Evolutionary conservation across 169 alveolate species (phyloP).

Genomic region (Cryptosporidium bovis): DNA sequence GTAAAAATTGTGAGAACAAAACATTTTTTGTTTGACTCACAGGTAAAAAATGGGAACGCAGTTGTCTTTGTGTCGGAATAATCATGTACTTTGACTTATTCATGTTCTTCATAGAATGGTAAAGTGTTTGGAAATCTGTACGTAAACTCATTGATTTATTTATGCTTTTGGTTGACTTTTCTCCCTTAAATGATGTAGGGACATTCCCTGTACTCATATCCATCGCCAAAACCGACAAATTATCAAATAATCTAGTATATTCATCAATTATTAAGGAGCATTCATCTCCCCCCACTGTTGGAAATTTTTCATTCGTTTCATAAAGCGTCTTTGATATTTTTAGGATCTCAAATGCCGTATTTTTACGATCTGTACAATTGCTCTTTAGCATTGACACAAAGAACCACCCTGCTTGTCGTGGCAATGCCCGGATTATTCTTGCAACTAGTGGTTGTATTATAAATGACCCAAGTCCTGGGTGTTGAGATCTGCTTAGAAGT

Average conservation of each 20-base stretch:
- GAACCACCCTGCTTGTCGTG: constrained; percentile 81
- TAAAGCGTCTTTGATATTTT: constrained; percentile 49
- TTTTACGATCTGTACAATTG: constrained; percentile 45
- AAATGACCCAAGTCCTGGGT: constrained; percentile 76
- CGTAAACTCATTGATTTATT: constrained; percentile 61
- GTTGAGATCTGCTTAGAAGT: constrained; percentile 80
- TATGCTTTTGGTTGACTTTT: constrained; percentile 8
- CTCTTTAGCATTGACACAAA: constrained; percentile 76
- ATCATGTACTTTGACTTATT: constrained; percentile 37
- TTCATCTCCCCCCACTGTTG: not conserved
- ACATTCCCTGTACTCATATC: constrained; percentile 59
- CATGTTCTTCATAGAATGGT: constrained; percentile 54
- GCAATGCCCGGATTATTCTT: constrained; percentile 76
- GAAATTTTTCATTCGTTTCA: not conserved
- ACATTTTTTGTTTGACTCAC: not conserved
- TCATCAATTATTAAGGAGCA: constrained; percentile 51
- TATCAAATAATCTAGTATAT: constrained; percentile 61
- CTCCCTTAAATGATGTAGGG: not conserved
- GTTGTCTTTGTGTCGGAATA: constrained; percentile 60
- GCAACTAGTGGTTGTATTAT: constrained; percentile 79
- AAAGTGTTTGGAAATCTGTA: constrained; percentile 55
- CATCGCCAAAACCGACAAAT: constrained; percentile 63
- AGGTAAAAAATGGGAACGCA: not conserved
- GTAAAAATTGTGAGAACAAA: constrained; percentile 4
- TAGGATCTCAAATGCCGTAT: constrained; percentile 69